Percentiles rank a stretch among this genome's conserved stretches.
phyloP scores from a whole-genome alignment of 106 monocot genomes.

The Phalaenopsis aphrodite region DNA sequence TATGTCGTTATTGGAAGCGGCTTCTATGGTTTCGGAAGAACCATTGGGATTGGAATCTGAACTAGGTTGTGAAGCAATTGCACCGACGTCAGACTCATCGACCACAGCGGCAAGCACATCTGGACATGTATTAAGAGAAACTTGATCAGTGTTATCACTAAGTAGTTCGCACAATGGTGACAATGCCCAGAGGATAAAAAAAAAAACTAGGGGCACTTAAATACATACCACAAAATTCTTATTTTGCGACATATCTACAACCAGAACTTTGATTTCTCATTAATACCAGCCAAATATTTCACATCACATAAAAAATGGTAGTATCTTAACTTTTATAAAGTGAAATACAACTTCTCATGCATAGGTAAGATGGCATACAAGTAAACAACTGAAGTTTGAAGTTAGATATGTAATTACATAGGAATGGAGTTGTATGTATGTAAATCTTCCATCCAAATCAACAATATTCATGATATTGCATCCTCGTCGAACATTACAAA shows the following conservation, averaged over 20 bases:
- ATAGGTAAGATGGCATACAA: no score
- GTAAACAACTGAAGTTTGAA: no score
- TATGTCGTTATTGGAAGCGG: neutral
- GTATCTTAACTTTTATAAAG: no score
- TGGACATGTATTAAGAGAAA: constrained; percentile 3
- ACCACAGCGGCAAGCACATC: neutral
- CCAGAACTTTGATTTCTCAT: no score
- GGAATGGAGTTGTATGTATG: no score
- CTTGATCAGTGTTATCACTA: neutral
- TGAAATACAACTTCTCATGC: no score
- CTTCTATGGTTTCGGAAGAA: neutral
- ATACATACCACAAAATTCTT: no score
- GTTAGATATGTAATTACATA: no score
- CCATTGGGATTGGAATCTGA: neutral
- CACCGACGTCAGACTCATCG: neutral
- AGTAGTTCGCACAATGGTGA: neutral
- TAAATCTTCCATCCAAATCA: neutral
- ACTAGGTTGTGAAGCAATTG: neutral
- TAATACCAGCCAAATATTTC: no score
- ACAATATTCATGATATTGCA: neutral
- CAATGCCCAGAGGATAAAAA: neutral
- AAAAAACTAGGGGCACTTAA: neutral
- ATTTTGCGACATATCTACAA: no score
- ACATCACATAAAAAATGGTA: no score
- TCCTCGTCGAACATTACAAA: neutral